Evolutionary conservation across 2,329 filamentous ascomycete genomes (phyloP), one percentile per base, ranked within the genome.

Genomic region (Sclerotinia subarctica): DNA sequence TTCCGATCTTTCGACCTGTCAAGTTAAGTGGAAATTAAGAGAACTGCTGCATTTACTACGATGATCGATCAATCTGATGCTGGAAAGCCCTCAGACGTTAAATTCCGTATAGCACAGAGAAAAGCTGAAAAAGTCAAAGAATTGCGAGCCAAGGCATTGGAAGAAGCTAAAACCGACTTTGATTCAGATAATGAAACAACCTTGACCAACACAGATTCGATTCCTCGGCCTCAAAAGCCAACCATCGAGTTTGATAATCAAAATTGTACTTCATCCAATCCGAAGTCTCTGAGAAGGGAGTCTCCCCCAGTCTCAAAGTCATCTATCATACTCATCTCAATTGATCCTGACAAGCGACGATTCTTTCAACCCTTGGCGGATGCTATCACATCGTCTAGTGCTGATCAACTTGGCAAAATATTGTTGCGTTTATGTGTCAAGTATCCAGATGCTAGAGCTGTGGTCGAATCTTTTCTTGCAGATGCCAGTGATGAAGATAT

Each of bases 351-450:
- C 8, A 63, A 67, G 44, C 24, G 56, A 42, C 56, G 56, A 53
- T 63, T 67, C 47, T 67, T 67, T 63, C 56, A 24, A 10, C 57
- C 65, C 21, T 26, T 63, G 10, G 65, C 57, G 32, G 65, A 67
- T 2, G 65, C 46, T 7, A 67, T 67, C 21, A 54, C 24, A 63
- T 49, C 46, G 17, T 52, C 65, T 5, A 35, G 29, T 52, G n/a
- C 13, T 8, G 26, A 63, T 32, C 56, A 26, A 32, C 47, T 63
- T 17, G 46, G 46, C 3, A 42, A 44, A 15, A 67, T 63, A 29
- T 21, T 63, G 15, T 11, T 67, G 5, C 35, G 52, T 35, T 53
- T 67, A 21, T 67, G 56, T 7, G 49, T 67, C 19, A 44, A 67
- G 56, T 62, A 58, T 32, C 56, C 65, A 11, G 46, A 67, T 53